A percentile compares a stretch with the other conserved stretches of the same genome.
Conservation (phyloP, 1,284 basidiomycete species). For the Puccinia horiana region DNA sequence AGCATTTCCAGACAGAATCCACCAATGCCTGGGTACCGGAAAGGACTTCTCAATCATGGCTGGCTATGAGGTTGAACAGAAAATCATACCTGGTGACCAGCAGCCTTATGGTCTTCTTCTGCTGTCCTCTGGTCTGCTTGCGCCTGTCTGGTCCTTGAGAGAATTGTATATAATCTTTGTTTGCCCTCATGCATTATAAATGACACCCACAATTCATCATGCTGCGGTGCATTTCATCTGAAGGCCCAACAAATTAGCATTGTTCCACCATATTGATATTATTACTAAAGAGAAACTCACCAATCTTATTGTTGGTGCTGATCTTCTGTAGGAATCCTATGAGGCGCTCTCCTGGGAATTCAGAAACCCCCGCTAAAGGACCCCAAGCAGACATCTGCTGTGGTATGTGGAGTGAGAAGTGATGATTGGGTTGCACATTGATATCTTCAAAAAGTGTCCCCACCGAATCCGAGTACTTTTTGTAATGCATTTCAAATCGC, state of each 20-base stretch:
- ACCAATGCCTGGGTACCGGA: not conserved
- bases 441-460: constrained; percentile 1
- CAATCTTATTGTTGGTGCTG: constrained; percentile 28
- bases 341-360: constrained; percentile 29
- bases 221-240: constrained; percentile 1
- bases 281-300: constrained; percentile 21
- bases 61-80: not conserved
- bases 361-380: constrained; percentile 6
- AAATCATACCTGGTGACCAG: not conserved
- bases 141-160: not conserved
- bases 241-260: constrained; percentile 6
- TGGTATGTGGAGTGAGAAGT: constrained; percentile 21
- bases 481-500: constrained; percentile 16
- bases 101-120: not conserved
- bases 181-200: not conserved
- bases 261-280: too few species aligned
- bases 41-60: not conserved
- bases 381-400: constrained; percentile 34
- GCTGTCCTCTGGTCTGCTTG: not conserved
- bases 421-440: constrained; percentile 29
- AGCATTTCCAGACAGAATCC: not conserved
- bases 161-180: not conserved
- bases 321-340: constrained; percentile 46
- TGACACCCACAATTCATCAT: constrained; percentile 14
- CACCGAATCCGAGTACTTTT: not conserved